These are phyloP conservation scores for Microsporum canis DNA, from an alignment of 2,329 filamentous ascomycete species.

Conservation along the genomic window DNA sequence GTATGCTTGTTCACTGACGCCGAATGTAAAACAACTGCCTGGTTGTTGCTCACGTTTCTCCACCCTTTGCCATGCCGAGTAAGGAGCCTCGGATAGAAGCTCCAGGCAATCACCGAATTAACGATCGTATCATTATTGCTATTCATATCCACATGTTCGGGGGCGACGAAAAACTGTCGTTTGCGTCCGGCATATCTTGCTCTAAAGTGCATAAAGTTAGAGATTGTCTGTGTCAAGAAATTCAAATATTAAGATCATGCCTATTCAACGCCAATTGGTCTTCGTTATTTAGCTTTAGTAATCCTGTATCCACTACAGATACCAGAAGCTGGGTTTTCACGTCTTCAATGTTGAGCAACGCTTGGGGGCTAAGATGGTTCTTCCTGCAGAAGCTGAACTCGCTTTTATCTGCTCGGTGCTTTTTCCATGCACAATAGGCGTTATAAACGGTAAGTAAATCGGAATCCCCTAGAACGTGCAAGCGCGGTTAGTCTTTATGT, in stretches of 20 bases:
- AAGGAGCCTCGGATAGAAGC: constrained; percentile 90
- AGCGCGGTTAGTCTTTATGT: too few relatives aligned
- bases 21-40: constrained; percentile 74
- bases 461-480: constrained; percentile 52
- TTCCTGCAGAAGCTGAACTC: constrained; percentile 89
- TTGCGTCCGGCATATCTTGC: constrained; percentile 53
- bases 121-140: constrained; percentile 70
- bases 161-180: constrained; percentile 73
- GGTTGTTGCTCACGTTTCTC: constrained; percentile 87
- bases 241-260: constrained; percentile 25
- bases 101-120: constrained; percentile 77
- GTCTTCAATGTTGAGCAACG: constrained; percentile 84
- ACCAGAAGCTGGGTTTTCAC: constrained; percentile 84
- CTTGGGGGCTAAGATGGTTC: constrained; percentile 85
- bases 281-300: constrained; percentile 61
- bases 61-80: constrained; percentile 74
- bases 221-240: not conserved
- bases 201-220: constrained; percentile 19
- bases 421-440: constrained; percentile 81
- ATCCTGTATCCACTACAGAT: constrained; percentile 73
- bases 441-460: constrained; percentile 90
- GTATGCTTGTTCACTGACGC: constrained; percentile 71
- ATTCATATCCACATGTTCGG: constrained; percentile 60
- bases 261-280: constrained; percentile 60
- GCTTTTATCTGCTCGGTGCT: constrained; percentile 59